phyloP scores from a whole-genome alignment of 1,284 basidiomycete genomes.

The Cryptococcus hybrid region DNA sequence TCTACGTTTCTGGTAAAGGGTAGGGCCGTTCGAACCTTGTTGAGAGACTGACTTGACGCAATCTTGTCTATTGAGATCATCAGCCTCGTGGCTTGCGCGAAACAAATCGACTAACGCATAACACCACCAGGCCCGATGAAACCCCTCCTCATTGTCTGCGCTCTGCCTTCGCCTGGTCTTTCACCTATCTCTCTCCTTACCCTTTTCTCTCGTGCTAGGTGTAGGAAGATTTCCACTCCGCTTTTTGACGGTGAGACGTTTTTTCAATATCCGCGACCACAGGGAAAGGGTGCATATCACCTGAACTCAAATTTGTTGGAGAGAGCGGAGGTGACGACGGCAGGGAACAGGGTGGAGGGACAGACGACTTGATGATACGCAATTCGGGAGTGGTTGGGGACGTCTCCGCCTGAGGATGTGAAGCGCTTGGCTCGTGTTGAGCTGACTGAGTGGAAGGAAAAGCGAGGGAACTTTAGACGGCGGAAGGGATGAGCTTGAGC shows the following conservation, averaged over 20 bases:
- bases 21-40: constrained; percentile 3
- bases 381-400: neutral
- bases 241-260: constrained; percentile 12
- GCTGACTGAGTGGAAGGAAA: too few species aligned
- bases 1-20: neutral
- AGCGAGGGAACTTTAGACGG: neutral
- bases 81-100: constrained; percentile 1
- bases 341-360: neutral
- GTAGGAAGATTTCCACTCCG: neutral
- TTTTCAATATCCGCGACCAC: constrained; percentile 17
- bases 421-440: neutral
- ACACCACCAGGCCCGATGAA: constrained; percentile 24
- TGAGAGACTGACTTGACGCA: constrained; percentile 6
- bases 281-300: constrained; percentile 9
- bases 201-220: constrained; percentile 3
- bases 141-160: constrained; percentile 19
- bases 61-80: constrained; percentile 1
- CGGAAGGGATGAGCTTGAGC: neutral
- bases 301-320: neutral
- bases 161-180: constrained; percentile 12
- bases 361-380: neutral
- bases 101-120: constrained; percentile 13
- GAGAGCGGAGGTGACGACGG: neutral
- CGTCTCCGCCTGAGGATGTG: neutral
- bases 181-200: constrained; percentile 5